Evolutionary conservation across 805 yeast species (phyloP), one percentile per base, ranked within the genome.

Genomic region (Ogataea philodendri): DNA sequence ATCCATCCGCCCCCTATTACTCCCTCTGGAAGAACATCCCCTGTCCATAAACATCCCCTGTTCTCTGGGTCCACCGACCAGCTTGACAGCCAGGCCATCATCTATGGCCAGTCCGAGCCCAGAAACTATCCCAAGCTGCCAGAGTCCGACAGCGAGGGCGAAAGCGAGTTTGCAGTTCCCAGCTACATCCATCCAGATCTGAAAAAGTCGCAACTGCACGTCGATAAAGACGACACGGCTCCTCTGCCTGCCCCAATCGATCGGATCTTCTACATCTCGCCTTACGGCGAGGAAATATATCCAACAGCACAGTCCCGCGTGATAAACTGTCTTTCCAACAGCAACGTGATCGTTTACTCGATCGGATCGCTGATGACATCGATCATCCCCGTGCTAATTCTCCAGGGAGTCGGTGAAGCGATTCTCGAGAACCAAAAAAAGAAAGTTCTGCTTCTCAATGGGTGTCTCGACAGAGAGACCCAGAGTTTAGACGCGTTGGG

Each of bases 331-430:
- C 54, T 87, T 3, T 51, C 65, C 14, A 52, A 63, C 4, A 64
- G 85, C 0, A 72, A 79, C 22, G 65, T 74, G 9, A 62, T 88
- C 0, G 65, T 89, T 0, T 85, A 79, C 53, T 84, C 95, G 0
- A 84, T 89, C 37, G 97, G 97, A 1, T 84, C 95, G 1, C 64
- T 89, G 22, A 84, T 84, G 81, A 89, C 97, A 0, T 84, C 95
- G 32, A 76, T 84, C 5, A 62, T 87, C 3, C 97, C 97, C 0
- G 78, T 87, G 0, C 61, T 87, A 5, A 72, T 86, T 7, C 63
- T 86, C 3, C 76, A 76, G 33, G 95, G 94, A 2, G 69, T 84
- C 6, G 89, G 89, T 0, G 70, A 70, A 22, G 79, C 87, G 0
- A 72, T 84, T 16, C 40, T 49, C 16, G 26, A 40, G 3, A 30